Evolutionary conservation across 2,329 filamentous ascomycete genomes (phyloP), one percentile per base, ranked within the genome.

Genomic region (Fusarium sublunatum): DNA sequence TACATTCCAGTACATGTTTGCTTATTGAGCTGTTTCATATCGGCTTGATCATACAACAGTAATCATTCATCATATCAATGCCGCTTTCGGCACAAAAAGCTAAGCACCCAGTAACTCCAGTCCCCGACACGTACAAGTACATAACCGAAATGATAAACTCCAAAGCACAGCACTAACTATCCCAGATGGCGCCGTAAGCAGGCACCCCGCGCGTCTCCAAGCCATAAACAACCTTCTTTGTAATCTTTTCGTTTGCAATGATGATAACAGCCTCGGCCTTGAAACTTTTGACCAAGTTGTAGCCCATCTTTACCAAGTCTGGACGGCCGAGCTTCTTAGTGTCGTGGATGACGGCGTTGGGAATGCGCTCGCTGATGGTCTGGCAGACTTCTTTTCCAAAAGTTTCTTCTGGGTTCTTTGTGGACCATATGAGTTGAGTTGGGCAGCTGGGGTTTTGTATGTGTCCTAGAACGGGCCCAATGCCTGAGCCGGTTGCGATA

Each of bases 151-250:
- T 36, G 29, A 24, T 38, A 36, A 42, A 58, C 47, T 52, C 29
- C 32, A 47, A 34, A 15, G 36, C 45, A 28, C 13, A 13, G 11
- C 32, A 31, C 4, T 44, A 80, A 32, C 77, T 79, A 58, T 92
- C 91, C 77, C 88, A 93, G 67, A 93, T 90, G 6, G 90, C 88
- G 7, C 90, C 90, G 74, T 85, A 92, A 5, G 88, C 88, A 3
- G 86, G 82, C 8, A 92, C 74, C 0, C 89, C 88, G 52, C 87
- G 80, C 25, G 80, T 82, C 76, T 92, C 88, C 46, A 93, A 76
- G 1, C 83, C 87, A 70, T 88, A 89, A 1, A 92, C 89, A 3
- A 92, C 81, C 76, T 85, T 85, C 68, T 82, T 82, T 5, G 89
- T 92, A 24, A 91, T 82, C 57, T 76, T 82, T 57, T 88, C 85